Base-by-base conservation (phyloP, 2,329 filamentous ascomycete species). In the Xylaria sp. region DNA sequence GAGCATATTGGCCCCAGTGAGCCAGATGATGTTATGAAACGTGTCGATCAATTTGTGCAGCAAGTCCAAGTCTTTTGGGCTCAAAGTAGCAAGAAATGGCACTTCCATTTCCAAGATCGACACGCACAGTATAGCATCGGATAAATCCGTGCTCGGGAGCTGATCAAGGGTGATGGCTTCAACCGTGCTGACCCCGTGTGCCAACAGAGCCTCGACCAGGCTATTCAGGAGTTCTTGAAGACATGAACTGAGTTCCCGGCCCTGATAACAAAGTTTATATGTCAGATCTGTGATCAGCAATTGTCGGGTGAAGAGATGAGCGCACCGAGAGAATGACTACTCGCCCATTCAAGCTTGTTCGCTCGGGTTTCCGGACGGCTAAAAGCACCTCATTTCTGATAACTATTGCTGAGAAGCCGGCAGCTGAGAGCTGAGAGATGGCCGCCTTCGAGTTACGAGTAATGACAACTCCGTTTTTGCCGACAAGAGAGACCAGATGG, bases 1-100 rank as follows among this genome's bases (percentile, higher is more conserved):
- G 23, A 73, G 25, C 62, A 73, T 70, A 28, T 65, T 44, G 3
- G 69, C 71, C 0, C 72, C 66, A 1, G 71, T 71, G 6, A 74
- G 1, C 72, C 71, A 74, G n/a, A 74, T 5, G 0, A 73, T 20
- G 15, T 58, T 46, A 0, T 46, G 64, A 3, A 54, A 62, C 0
- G 2, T 41, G n/a, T 72, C 44, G 1, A 69, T 72, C 0, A 70
- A 9, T 32, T 12, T 5, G 13, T 37, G 28, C 57, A 73, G 44
- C 13, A 9, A 7, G 15, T 68, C 51, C 60, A 65, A 60, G 1
- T 58, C 66, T 12, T 62, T 1, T 1, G 44, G 56, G 7, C 7
- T 18, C n/a, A 72, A 59, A 7, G 61, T 57, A 2, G 70, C 15
- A 0, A 72, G 25, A 20, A 68, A 68, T 32, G 65, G 60, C 7